Evolutionary conservation across 1,284 basidiomycete species (phyloP), one percentile per base, ranked within the genome.

Genomic region (Malassezia caprae): DNA sequence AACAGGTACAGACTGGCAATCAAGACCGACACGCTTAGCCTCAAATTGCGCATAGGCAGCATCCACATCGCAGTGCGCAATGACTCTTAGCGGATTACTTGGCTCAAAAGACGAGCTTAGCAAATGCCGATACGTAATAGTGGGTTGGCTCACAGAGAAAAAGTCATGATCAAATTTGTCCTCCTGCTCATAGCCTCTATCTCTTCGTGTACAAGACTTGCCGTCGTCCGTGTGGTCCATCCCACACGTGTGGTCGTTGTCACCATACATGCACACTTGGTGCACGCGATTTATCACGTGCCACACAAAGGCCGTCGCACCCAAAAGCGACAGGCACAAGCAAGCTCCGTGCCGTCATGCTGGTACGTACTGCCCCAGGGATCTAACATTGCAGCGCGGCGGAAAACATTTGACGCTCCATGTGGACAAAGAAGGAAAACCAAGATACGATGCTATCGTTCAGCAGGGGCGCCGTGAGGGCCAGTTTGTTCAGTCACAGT

Each of bases 391-490:
- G 28, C 30, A 27, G 41, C 17, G 41, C 6, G n/a, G 23, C 15
- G 41, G 49, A 10, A 42, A 43, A n/a, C 48, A 91, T 0, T 81
- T 99, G 8, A 90, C 94, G 8, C 81, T 99, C 3, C 91, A 94
- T 79, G 91, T 96, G 11, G 94, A 98, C 70, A 83, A 83, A 51
- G 90, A 96, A 72, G 94, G 94, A 30, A 91, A 90, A 62, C 89
- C 96, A 50, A 84, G 89, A 60, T 99, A 96, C 76, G 93, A 94
- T 76, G 90, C 88, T 53, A 96, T 98, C 64, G 93, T 91, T 5
- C 85, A 86, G 57, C 91, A 98, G 76, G 91, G 91, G 30, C 86
- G 94, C 65, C 83, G 88, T 12, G 79, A 82, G 2, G 90, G 87
- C 54, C 87, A 89, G 73, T 77, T 82, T 42, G 81, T 98, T 1